Evolutionary conservation across 1,284 basidiomycete species (phyloP).

Genomic region (Ustilago crameri): DNA sequence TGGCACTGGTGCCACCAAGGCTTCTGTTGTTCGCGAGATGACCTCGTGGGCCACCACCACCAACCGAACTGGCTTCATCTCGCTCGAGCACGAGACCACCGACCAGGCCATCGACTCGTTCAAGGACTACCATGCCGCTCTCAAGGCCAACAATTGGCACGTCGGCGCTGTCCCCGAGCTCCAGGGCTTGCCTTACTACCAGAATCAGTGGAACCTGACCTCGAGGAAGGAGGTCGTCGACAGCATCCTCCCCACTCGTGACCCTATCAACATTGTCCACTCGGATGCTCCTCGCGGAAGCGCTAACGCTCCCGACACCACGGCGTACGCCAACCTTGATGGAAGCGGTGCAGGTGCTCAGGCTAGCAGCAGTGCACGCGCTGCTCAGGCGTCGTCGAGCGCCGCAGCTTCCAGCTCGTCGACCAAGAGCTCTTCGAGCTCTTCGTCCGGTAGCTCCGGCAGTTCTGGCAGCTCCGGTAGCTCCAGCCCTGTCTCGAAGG

Average conservation of each 20-base stretch:
- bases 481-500: slow-evolving; percentile 13
- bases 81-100: slow-evolving; percentile 62
- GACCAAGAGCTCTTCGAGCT: no score
- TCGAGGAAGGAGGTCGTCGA: slow-evolving; percentile 31
- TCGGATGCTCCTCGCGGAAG: slow-evolving; percentile 43
- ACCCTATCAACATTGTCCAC: slow-evolving; percentile 43
- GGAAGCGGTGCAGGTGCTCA: slow-evolving; percentile 21
- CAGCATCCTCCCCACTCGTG: slow-evolving; percentile 44
- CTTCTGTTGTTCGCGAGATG: slow-evolving; percentile 40
- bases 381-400: slow-evolving; percentile 18
- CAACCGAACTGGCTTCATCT: slow-evolving; percentile 55
- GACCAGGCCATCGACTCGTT: slow-evolving; percentile 58
- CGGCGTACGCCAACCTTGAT: slow-evolving; percentile 37
- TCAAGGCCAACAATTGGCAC: slow-evolving; percentile 46
- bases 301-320: slow-evolving; percentile 38
- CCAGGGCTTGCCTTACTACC: slow-evolving; percentile 58
- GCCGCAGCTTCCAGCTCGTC: no score
- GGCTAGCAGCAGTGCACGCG: slow-evolving; percentile 17
- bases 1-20: slow-evolving; percentile 40
- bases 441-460: neutral
- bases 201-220: slow-evolving; percentile 56
- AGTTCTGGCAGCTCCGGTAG: slow-evolving; percentile 1
- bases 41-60: slow-evolving; percentile 38
- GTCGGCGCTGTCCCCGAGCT: slow-evolving; percentile 48
- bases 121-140: slow-evolving; percentile 42